Evolutionary conservation across 148 eudicot genomes (phyloP).

Genomic region (Talinum fruticosum): DNA sequence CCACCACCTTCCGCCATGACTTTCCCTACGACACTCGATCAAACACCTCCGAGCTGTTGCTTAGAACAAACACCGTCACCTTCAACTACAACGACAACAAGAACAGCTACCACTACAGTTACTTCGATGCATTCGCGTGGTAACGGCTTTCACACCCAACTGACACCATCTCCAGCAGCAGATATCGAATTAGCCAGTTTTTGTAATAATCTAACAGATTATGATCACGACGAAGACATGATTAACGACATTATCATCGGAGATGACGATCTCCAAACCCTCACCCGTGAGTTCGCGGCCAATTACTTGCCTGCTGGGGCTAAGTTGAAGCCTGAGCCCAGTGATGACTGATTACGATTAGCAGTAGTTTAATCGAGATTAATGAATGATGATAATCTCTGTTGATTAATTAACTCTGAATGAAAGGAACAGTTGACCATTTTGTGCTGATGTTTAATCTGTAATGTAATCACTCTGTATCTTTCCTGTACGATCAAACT

Average conservation of each 20-base stretch:
- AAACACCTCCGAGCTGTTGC: background rate
- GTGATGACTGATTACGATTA: conserved; percentile 10
- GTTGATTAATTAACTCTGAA: no score
- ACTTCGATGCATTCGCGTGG: conserved; percentile 21
- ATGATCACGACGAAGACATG: conserved; percentile 6
- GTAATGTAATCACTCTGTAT: no score
- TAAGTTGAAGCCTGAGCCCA: conserved; percentile 32
- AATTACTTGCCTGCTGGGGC: conserved; percentile 41
- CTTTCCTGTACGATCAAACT: no score
- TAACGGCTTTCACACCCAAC: conserved; percentile 7
- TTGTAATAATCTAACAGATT: conserved; percentile 13
- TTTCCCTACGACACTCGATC: background rate
- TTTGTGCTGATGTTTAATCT: no score
- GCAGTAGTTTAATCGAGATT: background rate
- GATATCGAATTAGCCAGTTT: conserved; percentile 28
- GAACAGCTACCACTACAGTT: background rate
- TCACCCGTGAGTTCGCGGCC: conserved; percentile 45
- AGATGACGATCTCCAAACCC: conserved; percentile 39
- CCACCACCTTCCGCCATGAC: conserved; percentile 17
- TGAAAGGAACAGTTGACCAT: no score
- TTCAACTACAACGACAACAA: background rate
- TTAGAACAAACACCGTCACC: conserved; percentile 20
- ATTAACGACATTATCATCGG: conserved; percentile 8
- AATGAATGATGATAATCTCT: no score
- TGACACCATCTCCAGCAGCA: conserved; percentile 18